Percentiles rank a stretch among this genome's conserved stretches.
phyloP scores from a whole-genome alignment of 495 filamentous ascomycete genomes.

The Aspergillus conjunctus region DNA sequence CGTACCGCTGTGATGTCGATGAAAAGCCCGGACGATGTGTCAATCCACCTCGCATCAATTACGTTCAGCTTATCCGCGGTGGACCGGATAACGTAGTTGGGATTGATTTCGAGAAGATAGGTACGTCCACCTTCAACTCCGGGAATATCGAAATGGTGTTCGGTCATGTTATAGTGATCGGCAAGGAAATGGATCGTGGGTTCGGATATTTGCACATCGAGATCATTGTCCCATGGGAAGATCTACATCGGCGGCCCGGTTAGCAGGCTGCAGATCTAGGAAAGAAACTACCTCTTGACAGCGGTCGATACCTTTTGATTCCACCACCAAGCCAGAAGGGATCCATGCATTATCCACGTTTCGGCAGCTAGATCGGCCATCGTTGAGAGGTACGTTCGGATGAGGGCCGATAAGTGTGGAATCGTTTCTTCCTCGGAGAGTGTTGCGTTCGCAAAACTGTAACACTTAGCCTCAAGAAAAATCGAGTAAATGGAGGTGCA shows the following conservation, averaged over 20 bases:
- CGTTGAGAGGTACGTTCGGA: constrained; percentile 57
- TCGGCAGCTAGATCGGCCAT: constrained; percentile 59
- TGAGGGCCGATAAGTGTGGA: constrained; percentile 50
- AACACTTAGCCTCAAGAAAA: constrained; percentile 25
- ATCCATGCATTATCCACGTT: constrained; percentile 67
- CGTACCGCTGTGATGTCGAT: constrained; percentile 64
- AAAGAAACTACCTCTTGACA: neutral
- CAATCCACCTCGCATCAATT: constrained; percentile 65
- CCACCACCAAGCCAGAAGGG: constrained; percentile 65
- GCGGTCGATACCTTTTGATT: constrained; percentile 49
- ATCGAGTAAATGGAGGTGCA: neutral
- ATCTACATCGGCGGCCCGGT: constrained; percentile 35
- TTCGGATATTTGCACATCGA: constrained; percentile 62
- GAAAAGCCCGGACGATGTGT: constrained; percentile 61
- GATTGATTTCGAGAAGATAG: constrained; percentile 63
- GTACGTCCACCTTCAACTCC: constrained; percentile 44
- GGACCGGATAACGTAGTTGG: constrained; percentile 53
- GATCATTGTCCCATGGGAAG: constrained; percentile 65
- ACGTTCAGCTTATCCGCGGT: constrained; percentile 53
- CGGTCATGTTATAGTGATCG: constrained; percentile 64
- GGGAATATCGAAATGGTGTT: constrained; percentile 54
- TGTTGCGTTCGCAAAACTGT: constrained; percentile 51
- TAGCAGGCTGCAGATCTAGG: constrained; percentile 6
- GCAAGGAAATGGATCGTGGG: constrained; percentile 58
- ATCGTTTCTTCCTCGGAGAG: constrained; percentile 52